These are phyloP conservation scores for Hygrocybe coccinea DNA, from an alignment of 768 basidiomycete genomes.

Conservation along the genomic window DNA sequence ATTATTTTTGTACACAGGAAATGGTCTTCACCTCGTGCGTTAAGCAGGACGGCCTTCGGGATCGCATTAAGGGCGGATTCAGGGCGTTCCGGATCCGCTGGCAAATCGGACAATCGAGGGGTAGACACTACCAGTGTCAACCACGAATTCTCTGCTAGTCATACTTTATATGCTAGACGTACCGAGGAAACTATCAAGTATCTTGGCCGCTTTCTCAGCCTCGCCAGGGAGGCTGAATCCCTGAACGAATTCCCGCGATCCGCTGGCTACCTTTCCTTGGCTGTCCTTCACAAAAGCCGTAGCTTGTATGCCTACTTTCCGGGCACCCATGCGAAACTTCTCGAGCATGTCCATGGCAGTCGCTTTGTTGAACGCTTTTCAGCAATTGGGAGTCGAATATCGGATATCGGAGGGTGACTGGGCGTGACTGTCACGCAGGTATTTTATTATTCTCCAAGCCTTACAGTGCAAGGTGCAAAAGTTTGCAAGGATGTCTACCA, in stretches of 20 bases:
- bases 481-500: no score
- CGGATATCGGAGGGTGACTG: no score
- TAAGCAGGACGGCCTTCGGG: slow-evolving; percentile 86
- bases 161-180: slow-evolving; percentile 17
- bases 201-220: slow-evolving; percentile 90
- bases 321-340: slow-evolving; percentile 75
- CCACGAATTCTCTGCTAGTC: neutral
- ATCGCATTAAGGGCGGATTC: slow-evolving; percentile 90
- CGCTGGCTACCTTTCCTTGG: slow-evolving; percentile 63
- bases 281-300: slow-evolving; percentile 67
- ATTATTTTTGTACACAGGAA: slow-evolving; percentile 14
- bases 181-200: slow-evolving; percentile 89
- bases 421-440: no score
- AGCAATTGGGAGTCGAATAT: no score
- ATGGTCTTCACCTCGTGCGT: slow-evolving; percentile 88
- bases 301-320: slow-evolving; percentile 79
- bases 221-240: slow-evolving; percentile 88
- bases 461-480: no score
- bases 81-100: slow-evolving; percentile 83
- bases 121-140: slow-evolving; percentile 8
- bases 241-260: slow-evolving; percentile 74
- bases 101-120: neutral
- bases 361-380: no score
- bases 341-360: slow-evolving; percentile 53
- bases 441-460: neutral